Evolutionary conservation across 192 early-diverging fungal genomes (phyloP), one percentile per base, ranked within the genome.

Genomic region (Coemansia interrupta): DNA sequence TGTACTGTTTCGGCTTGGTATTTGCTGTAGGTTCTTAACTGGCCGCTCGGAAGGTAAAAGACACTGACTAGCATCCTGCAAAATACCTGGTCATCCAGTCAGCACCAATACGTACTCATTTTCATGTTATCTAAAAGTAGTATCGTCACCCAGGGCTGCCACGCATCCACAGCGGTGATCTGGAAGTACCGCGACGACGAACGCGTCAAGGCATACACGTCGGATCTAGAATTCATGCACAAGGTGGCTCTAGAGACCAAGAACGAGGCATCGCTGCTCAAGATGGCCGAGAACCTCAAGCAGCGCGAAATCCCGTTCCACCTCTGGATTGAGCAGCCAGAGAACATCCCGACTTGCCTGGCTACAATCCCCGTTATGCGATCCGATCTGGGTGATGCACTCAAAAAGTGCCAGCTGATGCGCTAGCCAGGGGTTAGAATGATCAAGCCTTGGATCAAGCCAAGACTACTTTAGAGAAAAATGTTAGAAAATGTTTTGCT

Each of bases 171-270:
- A 3, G 85, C 87, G 24, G 82, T 84, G 14, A 70, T 92, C 4
- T 84, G 85, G 66, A 75, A 74, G 58, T 81, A 81, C 18, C 68
- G 78, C n/a, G 70, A 87, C 17, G 80, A 87, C 54, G 66, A 68
- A 15, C 71, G 80, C 48, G 87, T 88, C 47, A 80, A 83, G 23
- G 64, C 74, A 13, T 92, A 92, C 63, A 62, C 83, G 7, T 40
- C 60, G 8, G 72, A 86, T 61, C 41, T 87, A 9, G 78, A 89
- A 23, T 72, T 66, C 12, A 90, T 90, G 90, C 85, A 85, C 69
- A 92, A 92, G 50, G 90, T 92, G 0, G 80, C 84, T 8, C 68
- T 92, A 18, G 85, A 88, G 78, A 81, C 86, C 24, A 92, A 92
- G 60, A 86, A 90, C 60, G 62, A 83, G 12, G 65, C 79, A 42